phyloP scores from a whole-genome alignment of 129 eudicot genomes.

The Centaurea solstitialis region DNA sequence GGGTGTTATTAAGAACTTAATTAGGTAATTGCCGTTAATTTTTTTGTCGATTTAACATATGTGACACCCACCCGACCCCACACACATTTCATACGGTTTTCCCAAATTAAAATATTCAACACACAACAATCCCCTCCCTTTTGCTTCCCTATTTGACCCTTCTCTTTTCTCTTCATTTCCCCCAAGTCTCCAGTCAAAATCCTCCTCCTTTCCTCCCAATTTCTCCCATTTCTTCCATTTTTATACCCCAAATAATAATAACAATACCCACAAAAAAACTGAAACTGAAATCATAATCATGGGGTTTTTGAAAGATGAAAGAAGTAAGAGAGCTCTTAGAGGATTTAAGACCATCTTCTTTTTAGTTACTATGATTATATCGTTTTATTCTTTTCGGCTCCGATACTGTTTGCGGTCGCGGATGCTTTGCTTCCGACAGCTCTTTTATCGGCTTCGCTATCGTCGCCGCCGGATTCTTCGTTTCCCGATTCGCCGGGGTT shows the following conservation, averaged over 20 bases:
- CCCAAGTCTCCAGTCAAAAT: too few species aligned
- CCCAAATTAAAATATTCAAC: slow-evolving; percentile 15
- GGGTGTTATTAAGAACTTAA: slow-evolving; percentile 19
- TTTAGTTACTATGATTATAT: slow-evolving; percentile 64
- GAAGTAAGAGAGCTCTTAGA: slow-evolving; percentile 47
- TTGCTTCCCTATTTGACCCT: slow-evolving; percentile 17
- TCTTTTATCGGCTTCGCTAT: slow-evolving; percentile 60
- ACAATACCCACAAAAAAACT: too few species aligned
- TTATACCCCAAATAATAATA: background rate
- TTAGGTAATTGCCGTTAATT: slow-evolving; percentile 38
- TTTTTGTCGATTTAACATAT: background rate
- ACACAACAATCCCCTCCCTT: background rate
- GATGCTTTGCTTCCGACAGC: slow-evolving; percentile 89
- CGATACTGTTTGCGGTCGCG: slow-evolving; percentile 69
- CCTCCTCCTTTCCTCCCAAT: slow-evolving; percentile 25
- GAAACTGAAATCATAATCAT: slow-evolving; percentile 9
- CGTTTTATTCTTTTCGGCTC: slow-evolving; percentile 84
- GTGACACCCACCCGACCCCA: background rate
- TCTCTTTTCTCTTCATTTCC: background rate
- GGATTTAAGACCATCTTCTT: slow-evolving; percentile 79
- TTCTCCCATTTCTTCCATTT: slow-evolving; percentile 9
- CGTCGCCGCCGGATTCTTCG: slow-evolving; percentile 21
- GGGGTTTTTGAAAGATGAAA: slow-evolving; percentile 71
- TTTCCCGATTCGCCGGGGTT: slow-evolving; percentile 31
- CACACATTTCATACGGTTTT: slow-evolving; percentile 10